These are phyloP conservation scores for Acanthamoeba triangularis DNA, from an alignment of 208 protist genomes.

Conservation along the genomic window DNA sequence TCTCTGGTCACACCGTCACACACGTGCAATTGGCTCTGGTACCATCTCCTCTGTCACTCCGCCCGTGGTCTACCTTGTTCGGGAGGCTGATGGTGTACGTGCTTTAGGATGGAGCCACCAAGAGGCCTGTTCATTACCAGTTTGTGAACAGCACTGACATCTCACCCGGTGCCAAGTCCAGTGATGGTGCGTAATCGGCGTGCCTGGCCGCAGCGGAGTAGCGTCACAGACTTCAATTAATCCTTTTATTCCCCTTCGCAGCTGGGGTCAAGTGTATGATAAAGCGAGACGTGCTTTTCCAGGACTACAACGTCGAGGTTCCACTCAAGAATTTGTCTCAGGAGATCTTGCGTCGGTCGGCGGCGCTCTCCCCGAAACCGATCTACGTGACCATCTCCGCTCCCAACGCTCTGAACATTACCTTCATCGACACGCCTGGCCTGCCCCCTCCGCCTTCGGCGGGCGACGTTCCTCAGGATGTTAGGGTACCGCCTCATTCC, in stretches of 20 bases:
- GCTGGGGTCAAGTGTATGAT: conserved; percentile 16
- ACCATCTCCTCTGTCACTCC: not conserved
- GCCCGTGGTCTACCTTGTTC: not conserved
- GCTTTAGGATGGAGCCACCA: conserved; percentile 43
- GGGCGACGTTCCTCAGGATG: not conserved
- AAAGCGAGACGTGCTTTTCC: not conserved
- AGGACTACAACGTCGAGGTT: conserved; percentile 20
- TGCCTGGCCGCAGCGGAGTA: not conserved
- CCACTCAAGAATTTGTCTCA: conserved; percentile 1
- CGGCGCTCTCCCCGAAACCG: not conserved
- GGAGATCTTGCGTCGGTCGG: not conserved
- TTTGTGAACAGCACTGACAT: conserved; percentile 43
- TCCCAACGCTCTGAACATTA: conserved; percentile 38
- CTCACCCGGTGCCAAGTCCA: not conserved
- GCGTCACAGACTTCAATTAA: not conserved
- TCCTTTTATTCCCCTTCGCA: not conserved
- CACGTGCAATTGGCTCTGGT: conserved; percentile 3
- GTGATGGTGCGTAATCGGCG: not conserved
- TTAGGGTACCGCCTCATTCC: not conserved
- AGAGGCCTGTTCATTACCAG: conserved; percentile 42
- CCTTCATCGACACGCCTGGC: conserved; percentile 68
- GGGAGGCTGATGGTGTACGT: not conserved
- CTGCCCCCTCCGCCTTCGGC: not conserved
- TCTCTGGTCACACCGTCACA: not conserved
- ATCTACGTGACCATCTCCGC: conserved; percentile 23